phyloP scores from a whole-genome alignment of 345 rosid species.

The Linum tenue region DNA sequence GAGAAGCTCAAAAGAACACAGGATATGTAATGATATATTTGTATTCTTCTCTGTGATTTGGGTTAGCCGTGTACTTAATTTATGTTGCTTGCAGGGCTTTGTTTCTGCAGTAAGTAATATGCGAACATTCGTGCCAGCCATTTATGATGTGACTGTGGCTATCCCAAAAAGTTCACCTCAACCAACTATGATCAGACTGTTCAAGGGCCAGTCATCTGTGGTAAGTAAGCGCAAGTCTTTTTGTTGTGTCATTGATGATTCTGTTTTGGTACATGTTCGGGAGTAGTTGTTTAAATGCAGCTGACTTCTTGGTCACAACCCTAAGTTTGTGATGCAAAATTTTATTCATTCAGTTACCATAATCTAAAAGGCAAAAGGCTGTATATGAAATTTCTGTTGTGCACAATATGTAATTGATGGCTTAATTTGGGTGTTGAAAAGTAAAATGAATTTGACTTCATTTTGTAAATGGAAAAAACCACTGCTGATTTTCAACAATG shows the following conservation, averaged over 20 bases:
- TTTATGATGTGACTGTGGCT: conserved; percentile 8
- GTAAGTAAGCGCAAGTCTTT: not conserved
- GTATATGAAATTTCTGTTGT: too few relatives aligned
- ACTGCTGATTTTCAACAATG: too few relatives aligned
- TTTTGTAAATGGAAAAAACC: too few relatives aligned
- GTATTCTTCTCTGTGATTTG: not conserved
- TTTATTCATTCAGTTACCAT: too few relatives aligned
- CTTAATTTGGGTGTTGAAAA: not conserved
- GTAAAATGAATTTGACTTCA: not conserved
- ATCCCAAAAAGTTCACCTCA: conserved; percentile 8
- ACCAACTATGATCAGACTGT: conserved; percentile 6
- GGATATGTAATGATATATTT: not conserved
- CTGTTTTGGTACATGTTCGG: not conserved
- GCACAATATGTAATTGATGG: not conserved
- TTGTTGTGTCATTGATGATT: not conserved
- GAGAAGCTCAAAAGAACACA: not conserved
- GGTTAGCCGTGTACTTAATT: not conserved
- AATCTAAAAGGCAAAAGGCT: too few relatives aligned
- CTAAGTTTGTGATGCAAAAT: too few relatives aligned
- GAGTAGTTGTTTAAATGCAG: not conserved
- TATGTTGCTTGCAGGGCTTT: conserved; percentile 4
- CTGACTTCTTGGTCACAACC: not conserved
- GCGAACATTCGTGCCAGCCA: conserved; percentile 9
- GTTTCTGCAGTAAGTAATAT: conserved; percentile 11
- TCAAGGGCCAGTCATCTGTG: conserved; percentile 10